A percentile compares a stretch with the other conserved stretches of the same genome.
These are phyloP conservation scores for Flaveria robusta DNA, from an alignment of 129 eudicot genomes.

Conservation along the genomic window DNA sequence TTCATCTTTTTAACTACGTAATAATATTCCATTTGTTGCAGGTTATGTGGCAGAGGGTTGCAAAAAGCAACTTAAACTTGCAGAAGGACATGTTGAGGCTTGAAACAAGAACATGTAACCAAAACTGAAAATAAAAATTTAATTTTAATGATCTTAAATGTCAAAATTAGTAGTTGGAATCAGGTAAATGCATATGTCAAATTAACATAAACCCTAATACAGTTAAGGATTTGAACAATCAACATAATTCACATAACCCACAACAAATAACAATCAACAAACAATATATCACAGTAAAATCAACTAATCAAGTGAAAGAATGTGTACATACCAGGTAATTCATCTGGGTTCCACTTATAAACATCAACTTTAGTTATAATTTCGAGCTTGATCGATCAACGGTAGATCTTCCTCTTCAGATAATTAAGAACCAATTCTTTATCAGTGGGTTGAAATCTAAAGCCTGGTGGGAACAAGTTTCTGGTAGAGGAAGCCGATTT, in stretches of 20 bases:
- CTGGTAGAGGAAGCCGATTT: slow-evolving; percentile 31
- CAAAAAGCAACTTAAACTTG: slow-evolving; percentile 60
- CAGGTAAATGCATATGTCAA: too few relatives aligned
- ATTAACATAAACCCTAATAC: neutral
- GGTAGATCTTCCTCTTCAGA: slow-evolving; percentile 74
- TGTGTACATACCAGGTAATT: slow-evolving; percentile 61
- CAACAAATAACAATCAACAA: too few relatives aligned
- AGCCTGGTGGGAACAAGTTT: slow-evolving; percentile 63
- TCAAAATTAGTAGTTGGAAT: too few relatives aligned
- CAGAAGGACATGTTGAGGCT: slow-evolving; percentile 98
- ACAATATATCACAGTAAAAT: neutral
- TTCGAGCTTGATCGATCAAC: slow-evolving; percentile 49
- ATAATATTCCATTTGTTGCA: slow-evolving; percentile 28
- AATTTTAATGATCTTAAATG: too few relatives aligned
- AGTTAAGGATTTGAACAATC: neutral
- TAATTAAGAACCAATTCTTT: slow-evolving; percentile 74
- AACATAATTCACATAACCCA: neutral
- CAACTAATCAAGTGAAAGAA: neutral
- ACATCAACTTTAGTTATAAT: slow-evolving; percentile 73
- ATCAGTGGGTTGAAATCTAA: slow-evolving; percentile 84
- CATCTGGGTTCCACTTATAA: slow-evolving; percentile 78
- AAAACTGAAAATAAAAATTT: too few relatives aligned
- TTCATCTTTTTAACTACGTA: neutral
- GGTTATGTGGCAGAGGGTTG: slow-evolving; percentile 56
- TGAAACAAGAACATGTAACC: too few relatives aligned